Percentiles rank a stretch among this genome's conserved stretches.
Conservation (phyloP, 805 yeast species). For the Kodamaea jinghongensis region DNA sequence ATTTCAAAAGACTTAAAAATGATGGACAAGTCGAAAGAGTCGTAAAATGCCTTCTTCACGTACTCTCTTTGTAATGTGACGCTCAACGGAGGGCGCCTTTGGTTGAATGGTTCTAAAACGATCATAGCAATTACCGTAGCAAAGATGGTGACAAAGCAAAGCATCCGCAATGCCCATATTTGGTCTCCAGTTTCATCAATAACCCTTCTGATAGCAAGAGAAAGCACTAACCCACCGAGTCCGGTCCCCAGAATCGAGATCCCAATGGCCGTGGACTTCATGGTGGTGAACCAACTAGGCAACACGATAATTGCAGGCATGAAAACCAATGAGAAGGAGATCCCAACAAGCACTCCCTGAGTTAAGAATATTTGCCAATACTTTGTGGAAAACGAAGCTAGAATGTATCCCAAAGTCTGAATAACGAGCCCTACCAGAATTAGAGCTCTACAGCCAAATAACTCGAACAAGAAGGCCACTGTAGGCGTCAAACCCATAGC, state of each 20-base stretch:
- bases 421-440: constrained; percentile 47
- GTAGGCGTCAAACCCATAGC: constrained; percentile 39
- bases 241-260: constrained; percentile 53
- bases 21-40: constrained; percentile 18
- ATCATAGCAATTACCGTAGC: constrained; percentile 35
- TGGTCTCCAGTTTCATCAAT: constrained; percentile 40
- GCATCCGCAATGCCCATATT: constrained; percentile 42
- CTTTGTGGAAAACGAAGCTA: constrained; percentile 58
- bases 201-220: constrained; percentile 47
- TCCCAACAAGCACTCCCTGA: constrained; percentile 54
- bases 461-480: constrained; percentile 45
- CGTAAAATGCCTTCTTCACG: constrained; percentile 20
- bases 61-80: constrained; percentile 19
- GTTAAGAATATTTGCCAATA: constrained; percentile 67
- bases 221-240: constrained; percentile 49
- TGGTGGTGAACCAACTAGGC: constrained; percentile 58
- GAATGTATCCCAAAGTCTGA: constrained; percentile 53
- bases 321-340: constrained; percentile 48
- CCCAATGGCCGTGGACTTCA: constrained; percentile 53
- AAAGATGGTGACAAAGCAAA: constrained; percentile 32
- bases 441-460: constrained; percentile 39
- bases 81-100: constrained; percentile 22
- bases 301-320: constrained; percentile 47
- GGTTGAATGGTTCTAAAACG: constrained; percentile 46
- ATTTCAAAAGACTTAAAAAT: constrained; percentile 23